phyloP scores from a whole-genome alignment of 345 rosid species.

The Psidium guajava region DNA sequence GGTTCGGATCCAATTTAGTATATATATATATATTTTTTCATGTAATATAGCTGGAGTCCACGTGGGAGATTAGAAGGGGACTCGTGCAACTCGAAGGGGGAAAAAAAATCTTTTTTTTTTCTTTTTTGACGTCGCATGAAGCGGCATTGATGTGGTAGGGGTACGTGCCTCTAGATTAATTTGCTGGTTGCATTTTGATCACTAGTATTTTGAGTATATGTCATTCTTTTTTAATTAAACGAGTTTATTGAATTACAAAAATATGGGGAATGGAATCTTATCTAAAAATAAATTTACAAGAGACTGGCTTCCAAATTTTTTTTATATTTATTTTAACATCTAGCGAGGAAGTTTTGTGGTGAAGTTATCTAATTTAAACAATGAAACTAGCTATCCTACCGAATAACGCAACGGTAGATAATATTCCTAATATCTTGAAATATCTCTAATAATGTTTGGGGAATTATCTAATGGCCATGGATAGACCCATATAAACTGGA shows the following conservation, averaged over 20 bases:
- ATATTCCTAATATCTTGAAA: neutral
- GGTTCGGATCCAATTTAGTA: too few relatives aligned
- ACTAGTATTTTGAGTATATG: accelerated
- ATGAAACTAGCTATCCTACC: neutral
- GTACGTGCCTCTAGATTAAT: neutral
- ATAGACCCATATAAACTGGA: neutral
- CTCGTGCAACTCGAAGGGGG: accelerated
- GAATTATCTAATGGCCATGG: neutral
- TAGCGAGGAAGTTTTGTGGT: neutral
- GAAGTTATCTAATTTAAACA: neutral
- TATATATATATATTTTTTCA: too few relatives aligned
- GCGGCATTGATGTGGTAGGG: accelerated
- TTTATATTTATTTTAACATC: neutral
- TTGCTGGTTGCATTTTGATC: neutral
- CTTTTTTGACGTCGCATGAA: neutral
- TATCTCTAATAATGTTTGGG: too few relatives aligned
- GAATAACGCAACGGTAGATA: neutral
- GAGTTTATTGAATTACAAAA: neutral
- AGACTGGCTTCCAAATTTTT: accelerated
- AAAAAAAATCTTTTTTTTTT: neutral
- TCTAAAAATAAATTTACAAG: neutral
- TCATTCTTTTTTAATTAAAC: accelerated
- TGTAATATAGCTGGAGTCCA: too few relatives aligned
- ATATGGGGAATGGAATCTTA: neutral
- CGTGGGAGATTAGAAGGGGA: neutral